Percentiles rank a stretch among this genome's conserved stretches.
These are phyloP conservation scores for Fonsecaea pedrosoi DNA, from an alignment of 2,329 filamentous ascomycete genomes.

Conservation along the genomic window DNA sequence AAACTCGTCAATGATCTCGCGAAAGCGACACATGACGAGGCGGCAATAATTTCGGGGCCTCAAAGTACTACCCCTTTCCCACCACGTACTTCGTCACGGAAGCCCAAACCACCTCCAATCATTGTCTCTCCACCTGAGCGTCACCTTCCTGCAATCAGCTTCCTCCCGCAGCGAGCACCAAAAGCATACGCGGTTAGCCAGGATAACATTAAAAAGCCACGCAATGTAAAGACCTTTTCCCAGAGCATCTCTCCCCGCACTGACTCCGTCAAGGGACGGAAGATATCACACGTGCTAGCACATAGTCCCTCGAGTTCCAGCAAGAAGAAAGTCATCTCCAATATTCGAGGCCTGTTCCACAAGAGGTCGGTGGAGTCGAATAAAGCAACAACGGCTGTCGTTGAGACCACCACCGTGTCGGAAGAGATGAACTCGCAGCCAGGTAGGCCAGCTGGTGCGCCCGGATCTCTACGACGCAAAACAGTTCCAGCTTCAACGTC, in stretches of 20 bases:
- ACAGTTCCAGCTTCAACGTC: slow-evolving; percentile 12
- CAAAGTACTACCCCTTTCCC: slow-evolving; percentile 22
- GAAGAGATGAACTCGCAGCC: neutral
- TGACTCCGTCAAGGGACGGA: slow-evolving; percentile 21
- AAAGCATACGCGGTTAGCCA: slow-evolving; percentile 23
- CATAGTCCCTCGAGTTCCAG: slow-evolving; percentile 34
- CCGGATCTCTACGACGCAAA: slow-evolving; percentile 27
- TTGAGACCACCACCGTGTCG: neutral
- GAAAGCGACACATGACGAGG: neutral
- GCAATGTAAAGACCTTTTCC: slow-evolving; percentile 33
- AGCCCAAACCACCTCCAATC: slow-evolving; percentile 34
- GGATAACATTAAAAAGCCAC: slow-evolving; percentile 22
- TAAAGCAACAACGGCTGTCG: neutral
- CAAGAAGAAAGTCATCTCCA: slow-evolving; percentile 42
- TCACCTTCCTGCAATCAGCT: slow-evolving; percentile 6
- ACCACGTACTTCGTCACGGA: slow-evolving; percentile 34
- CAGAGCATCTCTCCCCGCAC: slow-evolving; percentile 27
- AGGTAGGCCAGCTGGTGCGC: neutral
- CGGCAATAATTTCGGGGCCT: neutral
- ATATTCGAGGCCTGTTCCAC: slow-evolving; percentile 40
- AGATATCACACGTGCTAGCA: slow-evolving; percentile 27
- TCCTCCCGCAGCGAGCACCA: slow-evolving; percentile 5
- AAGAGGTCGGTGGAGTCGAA: slow-evolving; percentile 38
- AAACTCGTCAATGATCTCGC: slow-evolving; percentile 20
- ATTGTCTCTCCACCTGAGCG: slow-evolving; percentile 28